These are phyloP conservation scores for Antrodiella citrinella DNA, from an alignment of 768 basidiomycete species.

Conservation along the genomic window DNA sequence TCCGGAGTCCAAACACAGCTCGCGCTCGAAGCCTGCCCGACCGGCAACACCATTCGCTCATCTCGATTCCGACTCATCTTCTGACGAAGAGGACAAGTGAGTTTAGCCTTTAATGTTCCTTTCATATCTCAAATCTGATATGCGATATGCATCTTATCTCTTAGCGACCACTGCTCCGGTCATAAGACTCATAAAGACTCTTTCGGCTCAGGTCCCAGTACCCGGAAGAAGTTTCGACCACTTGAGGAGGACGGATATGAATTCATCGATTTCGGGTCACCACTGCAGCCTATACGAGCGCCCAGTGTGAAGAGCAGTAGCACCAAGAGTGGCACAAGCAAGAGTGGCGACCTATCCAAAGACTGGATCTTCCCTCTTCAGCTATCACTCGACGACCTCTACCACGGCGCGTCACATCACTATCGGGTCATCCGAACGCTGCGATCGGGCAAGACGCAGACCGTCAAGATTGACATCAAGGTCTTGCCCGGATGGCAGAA, in stretches of 20 bases:
- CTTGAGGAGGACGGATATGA: conserved; percentile 21
- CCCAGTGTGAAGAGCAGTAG: neutral
- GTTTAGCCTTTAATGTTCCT: neutral
- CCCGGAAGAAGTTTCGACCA: conserved; percentile 3
- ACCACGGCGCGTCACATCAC: conserved; percentile 43
- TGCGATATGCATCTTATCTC: neutral
- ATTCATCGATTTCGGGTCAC: conserved; percentile 14
- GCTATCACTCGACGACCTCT: conserved; percentile 55
- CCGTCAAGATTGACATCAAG: conserved; percentile 50
- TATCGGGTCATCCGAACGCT: conserved; percentile 55
- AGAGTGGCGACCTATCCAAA: conserved; percentile 23
- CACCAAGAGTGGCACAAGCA: neutral
- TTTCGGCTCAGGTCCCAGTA: conserved; percentile 5
- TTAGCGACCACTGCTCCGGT: neutral
- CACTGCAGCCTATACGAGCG: conserved; percentile 3
- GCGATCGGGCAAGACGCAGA: conserved; percentile 39
- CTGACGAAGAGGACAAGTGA: neutral
- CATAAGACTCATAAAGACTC: neutral
- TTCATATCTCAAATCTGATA: neutral
- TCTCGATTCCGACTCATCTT: neutral
- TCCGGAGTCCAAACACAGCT: neutral
- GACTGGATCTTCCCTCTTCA: conserved; percentile 66
- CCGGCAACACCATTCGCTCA: neutral
- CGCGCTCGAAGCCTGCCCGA: neutral
- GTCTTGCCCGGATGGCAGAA: conserved; percentile 54